Conservation (phyloP, 352 stramenopile species). For the Phytophthora foliorum region DNA sequence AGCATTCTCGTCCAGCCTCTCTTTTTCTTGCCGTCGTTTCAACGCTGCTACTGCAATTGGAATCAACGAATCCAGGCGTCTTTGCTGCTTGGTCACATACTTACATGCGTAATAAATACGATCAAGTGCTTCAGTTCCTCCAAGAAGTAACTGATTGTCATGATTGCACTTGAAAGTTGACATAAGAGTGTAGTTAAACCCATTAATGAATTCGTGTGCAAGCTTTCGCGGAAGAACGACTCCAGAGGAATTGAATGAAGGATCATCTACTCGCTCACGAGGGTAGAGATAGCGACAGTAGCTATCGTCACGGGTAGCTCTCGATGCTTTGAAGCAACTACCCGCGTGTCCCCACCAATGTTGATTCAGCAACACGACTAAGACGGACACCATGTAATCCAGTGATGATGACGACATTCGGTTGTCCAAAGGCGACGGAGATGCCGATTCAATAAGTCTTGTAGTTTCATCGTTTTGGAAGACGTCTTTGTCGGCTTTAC, state of each 20-base stretch:
- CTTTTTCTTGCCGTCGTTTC: background rate
- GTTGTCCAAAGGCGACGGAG: background rate
- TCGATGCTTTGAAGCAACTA: no score
- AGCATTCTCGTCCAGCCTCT: background rate
- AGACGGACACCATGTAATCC: no score
- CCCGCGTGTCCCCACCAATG: constrained; percentile 7
- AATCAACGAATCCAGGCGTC: background rate
- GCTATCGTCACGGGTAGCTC: no score
- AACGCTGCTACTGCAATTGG: background rate
- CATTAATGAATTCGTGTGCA: constrained; percentile 7
- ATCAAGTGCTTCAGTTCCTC: background rate
- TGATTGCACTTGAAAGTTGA: constrained; percentile 1
- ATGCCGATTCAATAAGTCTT: background rate
- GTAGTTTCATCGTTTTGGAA: constrained; percentile 1
- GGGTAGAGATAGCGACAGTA: no score
- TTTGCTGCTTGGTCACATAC: constrained; percentile 7
- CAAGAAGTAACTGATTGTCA: background rate
- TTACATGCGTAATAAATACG: constrained; percentile 6
- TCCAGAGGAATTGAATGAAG: no score
- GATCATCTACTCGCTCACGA: no score
- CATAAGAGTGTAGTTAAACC: constrained; percentile 3
- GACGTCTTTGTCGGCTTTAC: background rate
- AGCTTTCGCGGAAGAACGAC: no score
- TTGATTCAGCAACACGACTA: constrained; percentile 2
- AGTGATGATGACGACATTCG: background rate